These are phyloP conservation scores for Mycena kentingensis DNA, from an alignment of 768 basidiomycete species.

Conservation along the genomic window DNA sequence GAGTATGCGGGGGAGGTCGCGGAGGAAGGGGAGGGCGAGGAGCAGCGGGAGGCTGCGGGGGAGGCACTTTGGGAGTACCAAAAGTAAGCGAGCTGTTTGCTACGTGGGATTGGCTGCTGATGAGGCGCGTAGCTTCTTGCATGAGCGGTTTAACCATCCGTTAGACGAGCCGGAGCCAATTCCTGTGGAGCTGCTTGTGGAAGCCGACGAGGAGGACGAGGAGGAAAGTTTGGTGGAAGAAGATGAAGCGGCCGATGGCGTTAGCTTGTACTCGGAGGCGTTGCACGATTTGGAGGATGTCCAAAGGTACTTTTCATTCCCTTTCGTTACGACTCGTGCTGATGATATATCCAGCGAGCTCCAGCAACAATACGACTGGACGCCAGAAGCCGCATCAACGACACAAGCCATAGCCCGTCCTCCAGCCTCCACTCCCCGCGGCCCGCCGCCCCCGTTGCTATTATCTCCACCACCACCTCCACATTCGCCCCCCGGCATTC, in stretches of 20 bases:
- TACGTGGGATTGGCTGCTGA: neutral
- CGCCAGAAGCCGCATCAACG: no score
- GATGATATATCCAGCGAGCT: slow-evolving; percentile 3
- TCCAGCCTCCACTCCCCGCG: no score
- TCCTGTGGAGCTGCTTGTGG: neutral
- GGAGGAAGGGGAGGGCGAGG: slow-evolving; percentile 20
- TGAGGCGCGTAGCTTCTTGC: slow-evolving; percentile 24
- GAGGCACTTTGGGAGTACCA: slow-evolving; percentile 45
- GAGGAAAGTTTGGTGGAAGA: neutral
- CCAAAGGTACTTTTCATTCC: slow-evolving; percentile 14
- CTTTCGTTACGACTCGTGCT: neutral
- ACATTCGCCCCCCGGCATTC: no score
- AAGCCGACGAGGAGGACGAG: slow-evolving; percentile 2
- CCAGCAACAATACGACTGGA: neutral
- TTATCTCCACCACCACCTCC: neutral
- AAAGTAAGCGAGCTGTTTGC: slow-evolving; percentile 27
- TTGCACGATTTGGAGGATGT: slow-evolving; percentile 24
- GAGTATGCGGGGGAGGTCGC: slow-evolving; percentile 38
- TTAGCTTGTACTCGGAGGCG: slow-evolving; percentile 20
- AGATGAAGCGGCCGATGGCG: slow-evolving; percentile 12
- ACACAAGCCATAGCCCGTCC: no score
- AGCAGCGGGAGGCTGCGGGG: slow-evolving; percentile 28
- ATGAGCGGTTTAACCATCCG: slow-evolving; percentile 27
- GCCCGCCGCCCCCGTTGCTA: neutral
- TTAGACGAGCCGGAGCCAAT: slow-evolving; percentile 13